Base-by-base conservation (phyloP, 495 filamentous ascomycete species). In the Paragyromitra xinjiangensis region DNA sequence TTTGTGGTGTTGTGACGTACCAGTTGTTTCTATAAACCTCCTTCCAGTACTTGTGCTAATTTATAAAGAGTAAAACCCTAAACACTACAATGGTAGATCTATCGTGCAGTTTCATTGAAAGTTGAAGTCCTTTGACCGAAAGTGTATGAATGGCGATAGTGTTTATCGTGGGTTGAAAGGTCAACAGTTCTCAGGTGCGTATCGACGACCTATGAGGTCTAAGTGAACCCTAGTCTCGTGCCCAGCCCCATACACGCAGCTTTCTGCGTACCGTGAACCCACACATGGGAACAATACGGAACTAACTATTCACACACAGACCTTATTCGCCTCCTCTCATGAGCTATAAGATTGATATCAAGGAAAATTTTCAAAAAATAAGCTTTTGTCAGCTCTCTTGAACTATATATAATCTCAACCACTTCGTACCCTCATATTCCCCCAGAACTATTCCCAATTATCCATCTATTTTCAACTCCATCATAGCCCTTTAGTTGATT, bases 241-340 rank as follows among this genome's bases (percentile, higher is more conserved):
- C 19, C 19, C 19, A 22, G 19, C 19, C 19, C 19, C 19, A 22
- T 22, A 22, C 19, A 22, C 19, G 19, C 19, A 22, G 19, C 19
- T 22, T 22, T 0, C 19, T 22, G 19, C 19, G 19, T 22, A 22
- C 19, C 19, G 19, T 26, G 53, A 56, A 5, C 3, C 6, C 19
- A 11, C 14, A 45, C 44, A 5, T 50, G n/a, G 45, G 14, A 50
- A 50, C 48, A 51, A 14, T 16, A 14, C 48, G 24, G 3, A 56
- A 56, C 26, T 22, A 56, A 22, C 22, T 56, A 2, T 14, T 22
- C 19, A 26, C 22, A 6, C 37, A 56, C 12, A 19, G 9, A 9
- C 64, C 11, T 53, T 48, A n/a, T n/a, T 19, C 12, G n/a, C 19
- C 64, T 53, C 34, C 14, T 24, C 26, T 51, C 64, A 51, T 66